phyloP scores from a whole-genome alignment of 140 eudicot species.

The Ambrosia hybrid region DNA sequence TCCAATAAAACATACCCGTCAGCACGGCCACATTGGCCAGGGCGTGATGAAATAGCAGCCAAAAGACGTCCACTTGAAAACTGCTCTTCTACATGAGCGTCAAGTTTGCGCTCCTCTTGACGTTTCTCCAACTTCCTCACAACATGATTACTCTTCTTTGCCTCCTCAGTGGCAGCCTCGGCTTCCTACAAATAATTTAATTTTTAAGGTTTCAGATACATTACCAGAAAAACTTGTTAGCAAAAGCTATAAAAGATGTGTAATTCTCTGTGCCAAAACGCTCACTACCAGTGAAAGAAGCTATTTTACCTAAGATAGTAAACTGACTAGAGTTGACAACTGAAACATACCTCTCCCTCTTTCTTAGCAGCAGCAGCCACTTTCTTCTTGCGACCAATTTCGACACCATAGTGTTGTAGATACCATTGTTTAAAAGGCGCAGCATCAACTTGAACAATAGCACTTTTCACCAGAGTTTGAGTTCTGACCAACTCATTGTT shows the following conservation, averaged over 20 bases:
- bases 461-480: constrained; percentile 15
- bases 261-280: too few relatives aligned
- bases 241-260: too few relatives aligned
- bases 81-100: constrained; percentile 15
- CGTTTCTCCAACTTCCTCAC: constrained; percentile 18
- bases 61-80: constrained; percentile 19
- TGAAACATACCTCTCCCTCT: constrained; percentile 14
- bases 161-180: constrained; percentile 15
- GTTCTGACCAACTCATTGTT: constrained; percentile 20
- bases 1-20: background rate
- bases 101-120: constrained; percentile 20
- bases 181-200: background rate
- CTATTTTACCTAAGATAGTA: too few relatives aligned
- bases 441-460: constrained; percentile 22
- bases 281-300: too few relatives aligned
- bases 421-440: constrained; percentile 19
- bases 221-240: background rate
- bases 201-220: background rate
- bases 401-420: constrained; percentile 16
- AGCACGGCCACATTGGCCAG: constrained; percentile 15
- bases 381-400: constrained; percentile 20
- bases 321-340: background rate
- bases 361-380: constrained; percentile 5
- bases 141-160: constrained; percentile 16
- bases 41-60: constrained; percentile 21